A percentile compares a stretch with the other conserved stretches of the same genome.
These are phyloP conservation scores for Puccinia hordei DNA, from an alignment of 1,284 basidiomycete genomes.

Conservation along the genomic window DNA sequence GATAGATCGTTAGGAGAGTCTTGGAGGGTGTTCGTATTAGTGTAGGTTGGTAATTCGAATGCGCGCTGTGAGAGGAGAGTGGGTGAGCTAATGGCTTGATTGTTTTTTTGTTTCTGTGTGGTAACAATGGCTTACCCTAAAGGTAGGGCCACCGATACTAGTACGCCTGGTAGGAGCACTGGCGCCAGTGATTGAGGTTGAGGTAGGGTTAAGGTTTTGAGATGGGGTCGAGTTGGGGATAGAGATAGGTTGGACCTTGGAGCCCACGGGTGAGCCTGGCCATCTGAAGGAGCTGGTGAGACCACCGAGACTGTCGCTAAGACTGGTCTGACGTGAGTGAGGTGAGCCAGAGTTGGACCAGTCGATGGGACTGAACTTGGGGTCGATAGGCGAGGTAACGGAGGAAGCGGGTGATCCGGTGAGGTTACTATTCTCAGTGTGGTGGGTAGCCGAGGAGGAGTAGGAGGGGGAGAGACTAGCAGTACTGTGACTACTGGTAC, in stretches of 20 bases:
- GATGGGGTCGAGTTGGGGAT: neutral
- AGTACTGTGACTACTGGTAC: neutral
- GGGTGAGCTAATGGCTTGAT: neutral
- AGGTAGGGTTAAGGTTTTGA: neutral
- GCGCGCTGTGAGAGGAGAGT: conserved; percentile 3
- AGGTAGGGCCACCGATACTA: neutral
- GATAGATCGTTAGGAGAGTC: neutral
- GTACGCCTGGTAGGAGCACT: conserved; percentile 24
- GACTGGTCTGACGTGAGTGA: conserved; percentile 11
- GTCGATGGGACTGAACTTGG: neutral
- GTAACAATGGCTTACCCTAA: conserved; percentile 25
- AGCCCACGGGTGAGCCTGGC: neutral
- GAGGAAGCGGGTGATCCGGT: neutral
- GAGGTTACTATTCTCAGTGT: neutral
- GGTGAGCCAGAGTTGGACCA: neutral
- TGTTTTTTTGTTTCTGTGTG: too few species aligned
- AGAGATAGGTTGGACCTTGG: conserved; percentile 2
- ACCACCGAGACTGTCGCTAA: neutral
- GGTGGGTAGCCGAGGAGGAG: conserved; percentile 2
- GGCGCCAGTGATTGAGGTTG: neutral
- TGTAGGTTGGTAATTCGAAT: conserved; percentile 29
- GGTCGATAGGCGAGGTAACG: neutral
- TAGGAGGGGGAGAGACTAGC: neutral
- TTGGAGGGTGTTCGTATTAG: neutral
- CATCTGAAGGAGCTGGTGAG: conserved; percentile 26